Percentiles rank a stretch among this genome's conserved stretches.
phyloP scores from a whole-genome alignment of 2,329 filamentous ascomycete species.

The Sordariomycetes sp. region DNA sequence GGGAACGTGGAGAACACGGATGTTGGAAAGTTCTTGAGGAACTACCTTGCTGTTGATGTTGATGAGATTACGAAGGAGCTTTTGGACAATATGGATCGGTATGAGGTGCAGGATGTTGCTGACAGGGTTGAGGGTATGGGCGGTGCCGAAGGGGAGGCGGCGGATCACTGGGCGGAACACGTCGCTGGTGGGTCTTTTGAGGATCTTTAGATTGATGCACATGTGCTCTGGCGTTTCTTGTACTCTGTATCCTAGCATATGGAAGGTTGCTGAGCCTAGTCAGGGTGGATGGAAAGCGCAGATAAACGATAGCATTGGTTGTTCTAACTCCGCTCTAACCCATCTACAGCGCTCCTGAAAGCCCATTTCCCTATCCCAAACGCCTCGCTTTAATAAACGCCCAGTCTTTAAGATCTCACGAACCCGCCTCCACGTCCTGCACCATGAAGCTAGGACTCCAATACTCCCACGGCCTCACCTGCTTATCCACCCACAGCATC shows the following conservation, averaged over 20 bases:
- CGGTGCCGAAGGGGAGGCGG: slow-evolving; percentile 58
- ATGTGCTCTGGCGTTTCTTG: neutral
- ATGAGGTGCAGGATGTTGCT: neutral
- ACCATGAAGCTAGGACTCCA: slow-evolving; percentile 77
- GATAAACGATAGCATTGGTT: neutral
- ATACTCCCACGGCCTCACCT: slow-evolving; percentile 74
- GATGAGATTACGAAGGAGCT: slow-evolving; percentile 69
- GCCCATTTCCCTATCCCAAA: neutral
- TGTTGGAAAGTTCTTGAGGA: slow-evolving; percentile 68
- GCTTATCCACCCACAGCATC: slow-evolving; percentile 88
- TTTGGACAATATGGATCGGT: slow-evolving; percentile 31
- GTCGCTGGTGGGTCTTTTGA: neutral
- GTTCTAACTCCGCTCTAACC: neutral
- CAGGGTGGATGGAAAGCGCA: no score
- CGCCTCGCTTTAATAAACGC: neutral
- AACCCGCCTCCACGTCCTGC: slow-evolving; percentile 18
- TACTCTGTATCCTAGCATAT: neutral
- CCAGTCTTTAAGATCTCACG: slow-evolving; percentile 10
- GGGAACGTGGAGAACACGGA: slow-evolving; percentile 96
- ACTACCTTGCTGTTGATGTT: slow-evolving; percentile 74
- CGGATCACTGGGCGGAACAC: neutral
- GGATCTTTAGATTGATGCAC: neutral
- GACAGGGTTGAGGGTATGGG: neutral
- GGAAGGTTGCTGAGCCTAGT: neutral
- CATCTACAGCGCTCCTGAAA: neutral